Conservation (phyloP, 169 alveolate genomes). For the Cryptosporidium tyzzeri region DNA sequence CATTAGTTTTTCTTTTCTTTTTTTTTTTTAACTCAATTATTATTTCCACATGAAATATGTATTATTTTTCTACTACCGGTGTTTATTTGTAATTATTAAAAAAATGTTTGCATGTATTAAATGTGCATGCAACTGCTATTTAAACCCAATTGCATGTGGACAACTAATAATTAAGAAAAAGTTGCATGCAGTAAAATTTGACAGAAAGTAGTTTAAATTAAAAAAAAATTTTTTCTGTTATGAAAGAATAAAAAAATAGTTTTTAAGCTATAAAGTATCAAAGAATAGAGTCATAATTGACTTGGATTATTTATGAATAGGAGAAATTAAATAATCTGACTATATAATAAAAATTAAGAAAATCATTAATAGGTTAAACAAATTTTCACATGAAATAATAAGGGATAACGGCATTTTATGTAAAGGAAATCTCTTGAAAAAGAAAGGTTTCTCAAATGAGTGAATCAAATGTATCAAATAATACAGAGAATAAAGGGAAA, state of each 20-base stretch:
- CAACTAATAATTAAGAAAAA: neutral
- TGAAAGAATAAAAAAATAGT: slow-evolving; percentile 3
- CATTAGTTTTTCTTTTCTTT: too few species aligned
- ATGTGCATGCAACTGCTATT: neutral
- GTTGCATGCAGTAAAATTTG: slow-evolving; percentile 1
- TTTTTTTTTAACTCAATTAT: neutral
- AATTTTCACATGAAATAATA: slow-evolving; percentile 11
- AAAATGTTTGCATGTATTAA: neutral
- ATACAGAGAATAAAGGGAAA: slow-evolving; percentile 6
- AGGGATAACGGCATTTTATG: neutral
- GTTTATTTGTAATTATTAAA: neutral
- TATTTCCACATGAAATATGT: slow-evolving; percentile 2
- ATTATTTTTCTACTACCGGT: neutral
- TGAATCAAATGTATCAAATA: slow-evolving; percentile 33
- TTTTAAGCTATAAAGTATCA: neutral
- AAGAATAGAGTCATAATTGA: neutral
- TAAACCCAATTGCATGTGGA: slow-evolving; percentile 4
- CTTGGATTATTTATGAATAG: neutral
- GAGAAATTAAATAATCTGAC: neutral
- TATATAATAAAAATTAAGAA: neutral
- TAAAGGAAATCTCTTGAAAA: neutral
- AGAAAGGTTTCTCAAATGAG: slow-evolving; percentile 33
- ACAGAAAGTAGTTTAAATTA: neutral
- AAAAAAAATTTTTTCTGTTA: slow-evolving; percentile 1
- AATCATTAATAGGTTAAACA: slow-evolving; percentile 14